Conservation (phyloP, 2,329 filamentous ascomycete genomes). For the Penicillium occitanis region DNA sequence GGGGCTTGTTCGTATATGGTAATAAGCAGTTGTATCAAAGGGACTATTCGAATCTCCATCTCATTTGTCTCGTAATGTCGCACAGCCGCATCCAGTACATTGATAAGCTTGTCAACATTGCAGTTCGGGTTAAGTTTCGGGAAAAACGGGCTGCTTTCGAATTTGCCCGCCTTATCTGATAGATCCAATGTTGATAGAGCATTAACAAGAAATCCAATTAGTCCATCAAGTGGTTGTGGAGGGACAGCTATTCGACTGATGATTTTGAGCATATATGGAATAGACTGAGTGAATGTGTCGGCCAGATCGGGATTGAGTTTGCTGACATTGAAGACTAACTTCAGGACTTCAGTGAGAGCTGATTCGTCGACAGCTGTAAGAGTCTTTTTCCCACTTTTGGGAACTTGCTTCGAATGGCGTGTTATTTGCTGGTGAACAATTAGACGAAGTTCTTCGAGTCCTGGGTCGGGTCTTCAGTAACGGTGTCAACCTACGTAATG, state of each 20-base stretch:
- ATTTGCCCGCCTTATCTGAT: slow-evolving; percentile 52
- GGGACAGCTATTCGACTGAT: slow-evolving; percentile 62
- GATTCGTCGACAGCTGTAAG: slow-evolving; percentile 62
- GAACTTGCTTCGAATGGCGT: slow-evolving; percentile 64
- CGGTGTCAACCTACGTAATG: slow-evolving; percentile 44
- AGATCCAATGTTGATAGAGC: slow-evolving; percentile 77
- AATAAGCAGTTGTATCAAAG: slow-evolving; percentile 72
- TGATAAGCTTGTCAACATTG: slow-evolving; percentile 65
- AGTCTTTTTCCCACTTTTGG: slow-evolving; percentile 39
- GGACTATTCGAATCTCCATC: slow-evolving; percentile 69
- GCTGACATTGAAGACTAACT: slow-evolving; percentile 85
- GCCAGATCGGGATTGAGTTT: slow-evolving; percentile 67
- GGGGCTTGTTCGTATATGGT: slow-evolving; percentile 70
- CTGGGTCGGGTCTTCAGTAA: too few relatives aligned
- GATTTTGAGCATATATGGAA: slow-evolving; percentile 69
- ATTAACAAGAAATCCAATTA: slow-evolving; percentile 73
- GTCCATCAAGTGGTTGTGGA: slow-evolving; percentile 68
- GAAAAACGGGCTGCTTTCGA: slow-evolving; percentile 59
- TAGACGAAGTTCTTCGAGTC: background rate
- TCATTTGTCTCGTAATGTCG: slow-evolving; percentile 64
- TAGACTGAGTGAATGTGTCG: slow-evolving; percentile 63
- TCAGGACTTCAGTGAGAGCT: slow-evolving; percentile 80
- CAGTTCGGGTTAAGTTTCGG: slow-evolving; percentile 61
- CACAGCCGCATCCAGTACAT: slow-evolving; percentile 67
- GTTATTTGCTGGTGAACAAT: slow-evolving; percentile 57